Percentiles rank a stretch among this genome's conserved stretches.
phyloP scores from a whole-genome alignment of 1,284 basidiomycete genomes.

The Ceratorhiza oryzae-sativae region DNA sequence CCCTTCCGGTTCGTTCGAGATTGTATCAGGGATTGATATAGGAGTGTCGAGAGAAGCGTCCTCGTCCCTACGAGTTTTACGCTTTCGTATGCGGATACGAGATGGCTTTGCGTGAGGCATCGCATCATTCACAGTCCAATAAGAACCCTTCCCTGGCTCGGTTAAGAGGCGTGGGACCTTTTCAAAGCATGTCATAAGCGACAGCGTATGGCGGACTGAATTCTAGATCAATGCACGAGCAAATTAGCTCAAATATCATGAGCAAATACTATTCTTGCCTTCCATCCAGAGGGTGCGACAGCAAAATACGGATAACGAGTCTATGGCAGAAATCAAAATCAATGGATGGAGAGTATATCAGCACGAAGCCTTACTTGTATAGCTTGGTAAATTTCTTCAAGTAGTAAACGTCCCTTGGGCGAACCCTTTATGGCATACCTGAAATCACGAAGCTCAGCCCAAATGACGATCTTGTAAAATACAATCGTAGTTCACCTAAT shows the following conservation, averaged over 20 bases:
- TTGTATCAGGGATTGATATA: background rate
- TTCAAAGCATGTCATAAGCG: slow-evolving; percentile 91
- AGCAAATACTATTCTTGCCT: slow-evolving; percentile 60
- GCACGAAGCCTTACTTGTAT: slow-evolving; percentile 55
- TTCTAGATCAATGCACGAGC: slow-evolving; percentile 66
- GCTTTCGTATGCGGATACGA: slow-evolving; percentile 29
- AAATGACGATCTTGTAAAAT: background rate
- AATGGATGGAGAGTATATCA: background rate
- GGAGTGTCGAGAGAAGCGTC: slow-evolving; percentile 12
- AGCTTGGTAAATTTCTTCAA: slow-evolving; percentile 87
- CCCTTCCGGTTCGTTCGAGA: background rate
- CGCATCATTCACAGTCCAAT: slow-evolving; percentile 82
- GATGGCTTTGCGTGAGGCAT: slow-evolving; percentile 37
- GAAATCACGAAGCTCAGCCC: background rate
- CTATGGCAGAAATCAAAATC: background rate
- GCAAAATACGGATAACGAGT: slow-evolving; percentile 76
- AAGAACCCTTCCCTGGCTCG: slow-evolving; percentile 85
- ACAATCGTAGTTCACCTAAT: slow-evolving; percentile 66
- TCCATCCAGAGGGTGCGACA: slow-evolving; percentile 82
- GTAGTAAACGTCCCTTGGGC: slow-evolving; percentile 77
- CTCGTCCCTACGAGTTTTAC: slow-evolving; percentile 21
- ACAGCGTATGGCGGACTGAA: slow-evolving; percentile 93
- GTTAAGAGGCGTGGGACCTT: slow-evolving; percentile 88
- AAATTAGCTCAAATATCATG: background rate
- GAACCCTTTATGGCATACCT: slow-evolving; percentile 88